Evolutionary conservation across 2,329 filamentous ascomycete genomes (phyloP).

Genomic region (Fusarium sp.): DNA sequence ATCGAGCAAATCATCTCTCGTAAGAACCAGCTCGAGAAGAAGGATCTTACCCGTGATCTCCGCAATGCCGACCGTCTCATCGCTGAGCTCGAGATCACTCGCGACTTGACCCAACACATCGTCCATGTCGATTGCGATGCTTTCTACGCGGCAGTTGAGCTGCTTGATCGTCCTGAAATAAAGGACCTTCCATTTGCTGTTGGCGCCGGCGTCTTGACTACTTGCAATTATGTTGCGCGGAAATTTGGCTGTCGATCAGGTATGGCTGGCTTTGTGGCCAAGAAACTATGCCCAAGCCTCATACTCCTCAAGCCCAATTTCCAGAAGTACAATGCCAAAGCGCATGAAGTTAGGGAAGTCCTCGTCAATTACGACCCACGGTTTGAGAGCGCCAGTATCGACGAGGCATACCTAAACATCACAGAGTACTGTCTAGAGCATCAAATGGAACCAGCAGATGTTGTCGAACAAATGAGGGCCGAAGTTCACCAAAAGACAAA

Average conservation of each 20-base stretch:
- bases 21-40: slow-evolving; percentile 79
- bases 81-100: slow-evolving; percentile 78
- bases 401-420: slow-evolving; percentile 96
- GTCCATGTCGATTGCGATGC: slow-evolving; percentile 98
- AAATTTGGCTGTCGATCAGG: slow-evolving; percentile 92
- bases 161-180: slow-evolving; percentile 84
- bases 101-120: slow-evolving; percentile 86
- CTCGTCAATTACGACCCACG: slow-evolving; percentile 88
- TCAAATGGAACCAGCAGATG: slow-evolving; percentile 76
- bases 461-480: slow-evolving; percentile 80
- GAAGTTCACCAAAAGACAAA: slow-evolving; percentile 82
- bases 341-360: slow-evolving; percentile 85
- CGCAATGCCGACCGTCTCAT: slow-evolving; percentile 86
- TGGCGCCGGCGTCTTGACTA: slow-evolving; percentile 75
- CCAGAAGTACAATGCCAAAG: slow-evolving; percentile 91
- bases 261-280: slow-evolving; percentile 96
- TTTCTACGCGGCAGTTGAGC: slow-evolving; percentile 96
- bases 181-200: slow-evolving; percentile 92
- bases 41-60: slow-evolving; percentile 79
- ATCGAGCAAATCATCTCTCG: slow-evolving; percentile 83
- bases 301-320: slow-evolving; percentile 88
- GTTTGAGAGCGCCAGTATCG: slow-evolving; percentile 94
- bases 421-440: slow-evolving; percentile 85
- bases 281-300: slow-evolving; percentile 90
- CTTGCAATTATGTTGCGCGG: slow-evolving; percentile 88